Evolutionary conservation across 2,329 filamentous ascomycete species (phyloP).

Genomic region (Aspergillus fischeri): DNA sequence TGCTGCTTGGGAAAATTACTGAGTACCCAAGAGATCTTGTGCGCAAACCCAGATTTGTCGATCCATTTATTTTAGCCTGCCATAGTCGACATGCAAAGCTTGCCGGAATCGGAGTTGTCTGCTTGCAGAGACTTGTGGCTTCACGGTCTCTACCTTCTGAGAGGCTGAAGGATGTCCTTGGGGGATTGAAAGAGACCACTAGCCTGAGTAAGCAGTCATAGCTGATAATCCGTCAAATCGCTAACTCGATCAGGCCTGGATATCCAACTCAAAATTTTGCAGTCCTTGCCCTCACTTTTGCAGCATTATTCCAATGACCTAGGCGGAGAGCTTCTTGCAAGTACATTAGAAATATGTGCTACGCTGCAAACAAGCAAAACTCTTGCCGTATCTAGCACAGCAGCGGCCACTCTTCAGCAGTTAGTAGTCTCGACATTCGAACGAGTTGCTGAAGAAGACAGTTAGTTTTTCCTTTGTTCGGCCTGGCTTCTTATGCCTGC

Average conservation of each 20-base stretch:
- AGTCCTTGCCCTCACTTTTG: slow-evolving; percentile 81
- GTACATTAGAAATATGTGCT: slow-evolving; percentile 84
- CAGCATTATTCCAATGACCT: slow-evolving; percentile 86
- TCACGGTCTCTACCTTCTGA: slow-evolving; percentile 73
- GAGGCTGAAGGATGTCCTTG: slow-evolving; percentile 78
- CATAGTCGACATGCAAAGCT: slow-evolving; percentile 86
- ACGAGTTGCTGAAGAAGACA: slow-evolving; percentile 78
- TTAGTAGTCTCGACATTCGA: slow-evolving; percentile 90
- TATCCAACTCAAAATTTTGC: slow-evolving; percentile 91
- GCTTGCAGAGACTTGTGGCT: slow-evolving; percentile 83
- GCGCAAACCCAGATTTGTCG: slow-evolving; percentile 76
- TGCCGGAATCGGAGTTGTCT: slow-evolving; percentile 79
- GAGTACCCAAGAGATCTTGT: slow-evolving; percentile 64
- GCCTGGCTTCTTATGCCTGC: neutral
- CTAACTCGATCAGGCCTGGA: slow-evolving; percentile 58
- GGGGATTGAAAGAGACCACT: slow-evolving; percentile 80
- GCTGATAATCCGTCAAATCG: slow-evolving; percentile 1
- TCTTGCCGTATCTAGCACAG: slow-evolving; percentile 89
- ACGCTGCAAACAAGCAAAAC: slow-evolving; percentile 88
- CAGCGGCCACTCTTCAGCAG: slow-evolving; percentile 93
- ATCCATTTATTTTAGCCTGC: slow-evolving; percentile 92
- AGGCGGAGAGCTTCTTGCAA: slow-evolving; percentile 74
- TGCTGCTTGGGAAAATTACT: slow-evolving; percentile 14
- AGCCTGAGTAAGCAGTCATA: slow-evolving; percentile 53
- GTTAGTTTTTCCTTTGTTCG: slow-evolving; percentile 44